Evolutionary conservation across 352 stramenopile genomes (phyloP), one percentile per base, ranked within the genome.

Genomic region (Phytophthora fragariae): DNA sequence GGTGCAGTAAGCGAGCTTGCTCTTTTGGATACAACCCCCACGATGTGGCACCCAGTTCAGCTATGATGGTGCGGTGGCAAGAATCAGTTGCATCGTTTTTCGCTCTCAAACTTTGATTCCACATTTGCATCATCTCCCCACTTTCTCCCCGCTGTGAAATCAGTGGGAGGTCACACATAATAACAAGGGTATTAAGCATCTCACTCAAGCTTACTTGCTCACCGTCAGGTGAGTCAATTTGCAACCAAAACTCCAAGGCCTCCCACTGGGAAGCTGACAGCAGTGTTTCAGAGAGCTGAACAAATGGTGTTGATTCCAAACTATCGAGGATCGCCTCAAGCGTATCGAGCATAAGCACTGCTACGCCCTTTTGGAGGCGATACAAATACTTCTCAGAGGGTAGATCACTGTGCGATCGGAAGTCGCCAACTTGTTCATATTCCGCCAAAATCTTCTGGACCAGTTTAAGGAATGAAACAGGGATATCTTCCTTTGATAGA

Each of bases 111-210:
- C 19, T 17, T 57, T 55, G 72, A 14, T 55, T 14, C 55, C 49
- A 86, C 29, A 75, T 74, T 55, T 56, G 37, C n/a, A 15, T 67
- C 14, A 70, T 62, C 24, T 72, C 54, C 2, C 15, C 7, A n/a
- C 58, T 52, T 63, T 70, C n/a, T 15, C 21, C 35, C 61, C 46
- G 8, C 21, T 70, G 39, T 33, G 59, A 66, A 63, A 70, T 55
- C 49, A 94, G 63, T 21, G 81, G 82, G 0, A 79, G 15, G 35
- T 93, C 85, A n/a, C 85, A 90, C 11, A 92, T 65, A 53, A 94
- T 69, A 0, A 90, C 53, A 21, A 88, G 44, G 17, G 72, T 71
- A 31, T 77, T 78, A 12, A n/a, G 41, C 7, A 14, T 27, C 6
- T 41, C 29, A 55, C 14, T 6, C 46, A 55, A 37, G 21, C 46